phyloP scores from a whole-genome alignment of 78 protist species.

The Planoprotostelium fungivorum region DNA sequence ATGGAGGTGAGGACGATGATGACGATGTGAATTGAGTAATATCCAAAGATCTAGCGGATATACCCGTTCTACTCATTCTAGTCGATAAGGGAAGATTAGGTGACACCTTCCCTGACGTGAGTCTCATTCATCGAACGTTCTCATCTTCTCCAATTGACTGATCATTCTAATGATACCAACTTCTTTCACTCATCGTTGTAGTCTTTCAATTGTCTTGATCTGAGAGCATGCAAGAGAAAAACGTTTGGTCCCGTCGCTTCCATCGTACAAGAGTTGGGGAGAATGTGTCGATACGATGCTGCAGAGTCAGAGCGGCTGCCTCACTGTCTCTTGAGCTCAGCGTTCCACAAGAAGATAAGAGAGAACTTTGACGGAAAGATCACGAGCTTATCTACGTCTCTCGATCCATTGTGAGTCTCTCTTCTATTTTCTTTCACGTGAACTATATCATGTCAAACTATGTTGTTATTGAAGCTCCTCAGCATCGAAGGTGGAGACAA shows the following conservation, averaged over 20 bases:
- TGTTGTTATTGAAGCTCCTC: too few species aligned
- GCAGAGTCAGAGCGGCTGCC: background rate
- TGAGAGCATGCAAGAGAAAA: conserved; percentile 3
- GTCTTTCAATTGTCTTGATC: conserved; percentile 13
- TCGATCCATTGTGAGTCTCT: background rate
- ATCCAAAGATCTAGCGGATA: conserved; percentile 13
- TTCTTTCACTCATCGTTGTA: background rate
- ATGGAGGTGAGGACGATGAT: background rate
- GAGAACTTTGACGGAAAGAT: background rate
- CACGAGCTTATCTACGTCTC: background rate
- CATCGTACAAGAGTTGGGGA: conserved; percentile 22
- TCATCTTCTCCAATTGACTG: background rate
- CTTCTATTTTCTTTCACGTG: too few species aligned
- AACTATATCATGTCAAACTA: too few species aligned
- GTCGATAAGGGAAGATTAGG: conserved; percentile 38
- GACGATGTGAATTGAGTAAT: background rate
- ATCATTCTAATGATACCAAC: background rate
- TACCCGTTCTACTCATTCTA: conserved; percentile 16
- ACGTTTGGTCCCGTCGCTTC: background rate
- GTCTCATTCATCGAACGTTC: background rate
- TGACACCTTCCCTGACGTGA: conserved; percentile 30
- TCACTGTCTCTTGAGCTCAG: background rate
- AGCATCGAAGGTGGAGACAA: too few species aligned
- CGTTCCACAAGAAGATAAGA: background rate
- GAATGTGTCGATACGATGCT: conserved; percentile 20